Evolutionary conservation across 1,284 basidiomycete species (phyloP).

Genomic region (Ganoderma lingzhi): DNA sequence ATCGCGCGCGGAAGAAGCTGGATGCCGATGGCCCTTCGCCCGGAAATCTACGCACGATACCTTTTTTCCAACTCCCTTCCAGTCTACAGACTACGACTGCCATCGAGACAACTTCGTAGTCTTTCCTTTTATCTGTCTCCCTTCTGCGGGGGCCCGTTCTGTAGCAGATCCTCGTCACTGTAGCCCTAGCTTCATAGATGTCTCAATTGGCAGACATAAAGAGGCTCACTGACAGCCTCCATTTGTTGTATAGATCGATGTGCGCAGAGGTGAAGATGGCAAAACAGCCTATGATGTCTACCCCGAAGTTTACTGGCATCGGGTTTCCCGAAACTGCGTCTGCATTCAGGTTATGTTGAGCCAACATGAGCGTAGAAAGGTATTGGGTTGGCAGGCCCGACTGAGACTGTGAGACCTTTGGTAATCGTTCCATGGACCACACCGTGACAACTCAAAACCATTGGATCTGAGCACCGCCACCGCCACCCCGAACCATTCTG

Average conservation of each 20-base stretch:
- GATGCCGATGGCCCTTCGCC: conserved; percentile 66
- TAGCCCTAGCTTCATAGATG: not conserved
- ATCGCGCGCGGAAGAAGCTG: conserved; percentile 67
- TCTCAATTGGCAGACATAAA: not conserved
- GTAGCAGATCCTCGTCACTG: not conserved
- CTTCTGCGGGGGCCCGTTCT: not conserved
- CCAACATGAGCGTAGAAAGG: too few species aligned
- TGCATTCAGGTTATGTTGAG: too few species aligned
- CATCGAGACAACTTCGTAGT: conserved; percentile 5
- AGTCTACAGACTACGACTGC: conserved; percentile 10
- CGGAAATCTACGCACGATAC: conserved; percentile 70
- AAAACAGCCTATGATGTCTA: too few species aligned
- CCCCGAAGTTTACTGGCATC: too few species aligned
- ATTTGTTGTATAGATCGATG: not conserved
- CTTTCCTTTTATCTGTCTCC: not conserved
- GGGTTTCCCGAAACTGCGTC: too few species aligned
- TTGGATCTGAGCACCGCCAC: not conserved
- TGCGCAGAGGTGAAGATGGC: too few species aligned
- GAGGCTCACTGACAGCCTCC: not conserved
- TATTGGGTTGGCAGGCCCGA: too few species aligned
- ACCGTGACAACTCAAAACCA: too few species aligned
- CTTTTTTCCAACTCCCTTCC: conserved; percentile 55
- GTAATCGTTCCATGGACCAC: too few species aligned
- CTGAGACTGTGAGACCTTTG: too few species aligned
- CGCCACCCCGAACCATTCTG: not conserved